Evolutionary conservation across 352 stramenopile genomes (phyloP).

Genomic region (Blastocystis sp.): DNA sequence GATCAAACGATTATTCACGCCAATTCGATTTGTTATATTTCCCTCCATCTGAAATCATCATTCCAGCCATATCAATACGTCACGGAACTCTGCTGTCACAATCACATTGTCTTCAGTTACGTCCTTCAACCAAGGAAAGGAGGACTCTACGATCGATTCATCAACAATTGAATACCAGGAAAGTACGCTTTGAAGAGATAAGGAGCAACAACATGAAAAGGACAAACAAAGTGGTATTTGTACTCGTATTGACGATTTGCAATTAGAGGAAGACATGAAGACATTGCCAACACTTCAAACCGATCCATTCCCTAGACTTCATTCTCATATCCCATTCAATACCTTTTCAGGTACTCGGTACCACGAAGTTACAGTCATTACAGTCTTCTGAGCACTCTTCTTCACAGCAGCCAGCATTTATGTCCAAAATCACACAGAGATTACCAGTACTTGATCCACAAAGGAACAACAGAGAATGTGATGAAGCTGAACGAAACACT

Average conservation of each 20-base stretch:
- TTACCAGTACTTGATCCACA: background rate
- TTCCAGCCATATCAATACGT: background rate
- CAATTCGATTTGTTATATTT: conserved; percentile 53
- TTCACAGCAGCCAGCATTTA: conserved; percentile 11
- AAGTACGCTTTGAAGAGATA: conserved; percentile 67
- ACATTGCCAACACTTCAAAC: conserved; percentile 64
- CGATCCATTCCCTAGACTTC: conserved; percentile 59
- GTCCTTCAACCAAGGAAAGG: conserved; percentile 53
- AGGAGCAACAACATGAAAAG: conserved; percentile 62
- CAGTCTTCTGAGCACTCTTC: conserved; percentile 42
- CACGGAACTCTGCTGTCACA: conserved; percentile 62
- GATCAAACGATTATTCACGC: conserved; percentile 49
- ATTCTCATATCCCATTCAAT: background rate
- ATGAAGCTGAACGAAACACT: background rate
- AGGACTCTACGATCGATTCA: background rate
- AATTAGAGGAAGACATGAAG: conserved; percentile 37
- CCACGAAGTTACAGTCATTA: conserved; percentile 60
- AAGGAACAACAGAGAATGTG: background rate
- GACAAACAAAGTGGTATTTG: conserved; percentile 63
- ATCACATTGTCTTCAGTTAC: conserved; percentile 67
- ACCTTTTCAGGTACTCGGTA: conserved; percentile 50
- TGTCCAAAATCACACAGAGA: background rate
- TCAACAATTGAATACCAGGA: background rate
- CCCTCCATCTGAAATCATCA: background rate
- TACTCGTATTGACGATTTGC: conserved; percentile 54